These are phyloP conservation scores for Candolleomyces aberdarensis DNA, from an alignment of 768 basidiomycete genomes.

Conservation along the genomic window DNA sequence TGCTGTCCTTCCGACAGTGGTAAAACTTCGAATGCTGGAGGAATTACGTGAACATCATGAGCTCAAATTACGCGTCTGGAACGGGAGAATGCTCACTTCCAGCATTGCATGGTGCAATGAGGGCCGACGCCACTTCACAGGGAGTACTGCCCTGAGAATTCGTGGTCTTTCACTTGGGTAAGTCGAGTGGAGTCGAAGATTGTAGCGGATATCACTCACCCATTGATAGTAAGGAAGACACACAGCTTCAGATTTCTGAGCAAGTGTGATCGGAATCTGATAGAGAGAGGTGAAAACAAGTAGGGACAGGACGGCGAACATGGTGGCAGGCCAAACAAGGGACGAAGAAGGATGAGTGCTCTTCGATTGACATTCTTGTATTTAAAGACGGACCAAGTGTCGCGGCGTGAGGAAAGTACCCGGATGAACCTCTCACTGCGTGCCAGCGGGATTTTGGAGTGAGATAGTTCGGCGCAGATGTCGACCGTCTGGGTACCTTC, in stretches of 20 bases:
- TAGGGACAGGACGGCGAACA: neutral
- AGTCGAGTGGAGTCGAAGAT: neutral
- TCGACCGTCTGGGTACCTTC: no score
- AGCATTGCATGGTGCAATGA: slow-evolving; percentile 39
- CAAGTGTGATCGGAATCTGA: slow-evolving; percentile 2
- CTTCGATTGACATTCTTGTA: no score
- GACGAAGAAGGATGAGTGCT: neutral
- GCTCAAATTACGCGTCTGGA: neutral
- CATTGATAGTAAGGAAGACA: slow-evolving; percentile 41
- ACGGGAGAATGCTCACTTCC: slow-evolving; percentile 28
- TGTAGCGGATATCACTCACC: slow-evolving; percentile 21
- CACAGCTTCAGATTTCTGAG: slow-evolving; percentile 35
- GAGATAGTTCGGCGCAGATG: no score
- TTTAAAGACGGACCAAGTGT: no score
- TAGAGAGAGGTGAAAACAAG: neutral
- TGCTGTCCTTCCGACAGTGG: slow-evolving; percentile 26
- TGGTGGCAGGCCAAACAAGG: neutral
- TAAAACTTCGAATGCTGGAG: slow-evolving; percentile 29
- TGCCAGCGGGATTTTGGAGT: no score
- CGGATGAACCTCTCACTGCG: no score
- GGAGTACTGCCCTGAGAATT: slow-evolving; percentile 49
- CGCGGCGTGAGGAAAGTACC: no score
- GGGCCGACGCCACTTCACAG: slow-evolving; percentile 41
- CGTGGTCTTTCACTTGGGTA: slow-evolving; percentile 24
- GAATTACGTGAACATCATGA: neutral